These are phyloP conservation scores for Acer saccharum DNA, from an alignment of 345 rosid genomes.

Conservation along the genomic window DNA sequence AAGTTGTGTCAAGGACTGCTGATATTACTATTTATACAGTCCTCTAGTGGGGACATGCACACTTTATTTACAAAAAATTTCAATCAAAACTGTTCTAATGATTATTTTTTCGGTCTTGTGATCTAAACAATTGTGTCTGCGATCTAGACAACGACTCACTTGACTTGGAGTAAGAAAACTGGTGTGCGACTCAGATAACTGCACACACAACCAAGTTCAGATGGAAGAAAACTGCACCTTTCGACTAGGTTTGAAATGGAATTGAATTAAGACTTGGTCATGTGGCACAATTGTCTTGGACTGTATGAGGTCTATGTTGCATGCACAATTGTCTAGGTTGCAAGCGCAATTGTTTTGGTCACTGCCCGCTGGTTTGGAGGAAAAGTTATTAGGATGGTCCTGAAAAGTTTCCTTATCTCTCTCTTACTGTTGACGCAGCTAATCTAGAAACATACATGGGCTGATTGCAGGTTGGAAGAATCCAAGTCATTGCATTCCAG, in stretches of 20 bases:
- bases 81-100: not conserved
- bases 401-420: not conserved
- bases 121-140: not conserved
- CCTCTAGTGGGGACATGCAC: not conserved
- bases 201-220: not conserved
- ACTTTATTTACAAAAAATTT: not conserved
- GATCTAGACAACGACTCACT: not conserved
- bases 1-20: too few relatives aligned
- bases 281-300: not conserved
- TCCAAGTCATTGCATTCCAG: slow-evolving; percentile 97
- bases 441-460: slow-evolving; percentile 16
- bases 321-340: not conserved
- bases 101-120: not conserved
- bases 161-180: not conserved
- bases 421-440: slow-evolving; percentile 14
- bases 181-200: not conserved
- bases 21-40: too few relatives aligned
- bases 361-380: not conserved
- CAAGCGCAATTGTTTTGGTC: not conserved
- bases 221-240: not conserved
- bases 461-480: slow-evolving; percentile 81
- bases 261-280: not conserved
- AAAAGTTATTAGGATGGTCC: not conserved
- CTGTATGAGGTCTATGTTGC: not conserved
- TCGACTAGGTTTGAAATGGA: not conserved